These are phyloP conservation scores for Cafeteria roenbergensis DNA, from an alignment of 108 stramenopile genomes.

Conservation along the genomic window DNA sequence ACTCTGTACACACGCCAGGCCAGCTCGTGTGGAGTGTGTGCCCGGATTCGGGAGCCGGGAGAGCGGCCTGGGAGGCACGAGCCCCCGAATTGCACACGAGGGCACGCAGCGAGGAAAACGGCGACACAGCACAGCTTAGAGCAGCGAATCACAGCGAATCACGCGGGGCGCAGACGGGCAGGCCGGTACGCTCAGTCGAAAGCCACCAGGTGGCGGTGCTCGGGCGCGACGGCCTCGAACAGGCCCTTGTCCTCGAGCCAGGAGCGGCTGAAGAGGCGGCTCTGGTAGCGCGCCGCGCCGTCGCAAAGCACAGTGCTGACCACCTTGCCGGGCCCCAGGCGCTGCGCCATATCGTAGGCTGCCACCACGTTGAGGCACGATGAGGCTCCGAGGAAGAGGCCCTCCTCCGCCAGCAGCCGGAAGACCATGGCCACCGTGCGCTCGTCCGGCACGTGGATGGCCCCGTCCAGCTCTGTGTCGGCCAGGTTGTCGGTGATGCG, in stretches of 20 bases:
- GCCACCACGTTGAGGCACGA: conserved; percentile 48
- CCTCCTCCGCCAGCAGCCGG: conserved; percentile 45
- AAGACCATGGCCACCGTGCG: conserved; percentile 45
- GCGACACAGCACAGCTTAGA: no score
- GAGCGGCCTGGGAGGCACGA: no score
- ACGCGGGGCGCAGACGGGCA: no score
- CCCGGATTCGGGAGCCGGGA: no score
- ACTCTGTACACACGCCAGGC: no score
- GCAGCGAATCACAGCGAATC: no score
- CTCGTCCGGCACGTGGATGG: conserved; percentile 18
- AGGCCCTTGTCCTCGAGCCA: neutral
- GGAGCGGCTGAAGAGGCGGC: neutral
- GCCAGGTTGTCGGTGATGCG: conserved; percentile 54
- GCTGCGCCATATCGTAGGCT: conserved; percentile 32
- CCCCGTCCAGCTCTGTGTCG: conserved; percentile 15
- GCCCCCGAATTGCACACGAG: no score
- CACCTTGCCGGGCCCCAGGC: conserved; percentile 36
- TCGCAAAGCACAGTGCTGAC: conserved; percentile 54
- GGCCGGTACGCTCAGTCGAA: neutral
- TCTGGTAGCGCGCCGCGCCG: neutral
- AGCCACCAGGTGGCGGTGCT: neutral
- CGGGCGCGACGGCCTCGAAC: neutral
- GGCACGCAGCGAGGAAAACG: no score
- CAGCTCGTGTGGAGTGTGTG: no score
- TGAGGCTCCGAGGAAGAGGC: conserved; percentile 49